These are phyloP conservation scores for Priceomyces fermenticarens DNA, from an alignment of 805 yeast species.

Conservation along the genomic window DNA sequence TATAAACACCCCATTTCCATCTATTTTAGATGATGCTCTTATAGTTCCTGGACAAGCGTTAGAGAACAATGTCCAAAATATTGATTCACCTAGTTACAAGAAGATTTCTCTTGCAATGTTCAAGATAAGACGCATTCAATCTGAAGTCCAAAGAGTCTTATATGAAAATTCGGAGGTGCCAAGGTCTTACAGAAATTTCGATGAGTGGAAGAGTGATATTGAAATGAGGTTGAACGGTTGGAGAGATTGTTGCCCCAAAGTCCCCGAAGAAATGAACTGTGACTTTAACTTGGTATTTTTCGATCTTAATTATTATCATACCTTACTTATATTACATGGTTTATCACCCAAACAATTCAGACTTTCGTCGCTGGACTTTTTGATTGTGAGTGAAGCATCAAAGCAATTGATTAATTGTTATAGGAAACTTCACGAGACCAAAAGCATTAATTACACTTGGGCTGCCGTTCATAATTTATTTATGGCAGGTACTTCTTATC, in stretches of 20 bases:
- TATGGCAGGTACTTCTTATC: conserved; percentile 83
- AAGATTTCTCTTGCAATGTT: conserved; percentile 65
- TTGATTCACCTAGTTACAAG: conserved; percentile 58
- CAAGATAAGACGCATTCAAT: conserved; percentile 68
- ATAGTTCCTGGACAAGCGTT: conserved; percentile 36
- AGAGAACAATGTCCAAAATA: conserved; percentile 35
- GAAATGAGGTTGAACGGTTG: conserved; percentile 56
- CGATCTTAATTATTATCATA: conserved; percentile 72
- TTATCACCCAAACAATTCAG: conserved; percentile 67
- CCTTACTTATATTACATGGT: conserved; percentile 70
- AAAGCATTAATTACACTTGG: conserved; percentile 82
- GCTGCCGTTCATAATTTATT: conserved; percentile 86
- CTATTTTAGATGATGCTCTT: conserved; percentile 68
- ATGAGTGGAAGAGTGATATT: conserved; percentile 63
- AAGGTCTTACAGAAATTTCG: conserved; percentile 48
- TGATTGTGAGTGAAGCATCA: conserved; percentile 59
- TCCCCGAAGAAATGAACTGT: conserved; percentile 62
- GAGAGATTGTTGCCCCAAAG: conserved; percentile 56
- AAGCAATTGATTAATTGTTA: conserved; percentile 65
- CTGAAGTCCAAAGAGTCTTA: conserved; percentile 67
- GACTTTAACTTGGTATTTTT: conserved; percentile 70
- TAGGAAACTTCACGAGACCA: conserved; percentile 51
- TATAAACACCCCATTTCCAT: conserved; percentile 69
- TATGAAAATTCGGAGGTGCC: conserved; percentile 76
- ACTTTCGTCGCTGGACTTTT: conserved; percentile 51